Percentiles rank a stretch among this genome's conserved stretches.
Evolutionary conservation across 257 asterid species (phyloP).

Genomic region (Fraxinus excelsior): DNA sequence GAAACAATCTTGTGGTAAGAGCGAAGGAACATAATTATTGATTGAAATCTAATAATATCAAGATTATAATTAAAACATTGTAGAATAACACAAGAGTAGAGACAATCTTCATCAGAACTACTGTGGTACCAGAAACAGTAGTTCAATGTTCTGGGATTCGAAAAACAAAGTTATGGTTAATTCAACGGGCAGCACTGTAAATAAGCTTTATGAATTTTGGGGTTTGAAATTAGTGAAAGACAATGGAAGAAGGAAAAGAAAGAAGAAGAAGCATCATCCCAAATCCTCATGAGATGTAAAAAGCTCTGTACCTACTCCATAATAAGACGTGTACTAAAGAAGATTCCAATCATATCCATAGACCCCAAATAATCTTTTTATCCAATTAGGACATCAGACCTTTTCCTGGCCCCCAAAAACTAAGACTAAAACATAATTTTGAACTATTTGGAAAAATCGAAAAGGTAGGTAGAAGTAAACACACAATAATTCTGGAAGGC

Average conservation of each 20-base stretch:
- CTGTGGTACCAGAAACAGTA: neutral
- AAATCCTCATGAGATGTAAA: neutral
- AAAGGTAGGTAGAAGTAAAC: neutral
- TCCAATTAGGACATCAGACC: neutral
- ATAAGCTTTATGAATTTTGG: neutral
- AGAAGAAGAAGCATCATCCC: neutral
- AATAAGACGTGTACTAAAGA: neutral
- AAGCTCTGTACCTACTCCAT: neutral
- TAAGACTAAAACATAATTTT: neutral
- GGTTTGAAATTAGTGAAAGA: neutral
- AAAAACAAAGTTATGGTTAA: neutral
- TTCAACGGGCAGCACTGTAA: neutral
- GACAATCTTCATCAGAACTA: neutral
- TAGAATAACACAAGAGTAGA: neutral
- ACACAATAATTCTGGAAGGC: neutral
- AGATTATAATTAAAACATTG: neutral
- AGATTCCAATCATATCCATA: neutral
- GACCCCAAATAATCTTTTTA: neutral
- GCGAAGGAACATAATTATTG: neutral
- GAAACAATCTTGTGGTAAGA: constrained; percentile 9
- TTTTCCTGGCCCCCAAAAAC: neutral
- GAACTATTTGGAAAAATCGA: neutral
- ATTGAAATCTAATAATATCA: neutral
- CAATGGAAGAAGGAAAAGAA: neutral
- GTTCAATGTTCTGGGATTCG: neutral